Conservation (phyloP, 257 asterid genomes). For the Plantago major region DNA sequence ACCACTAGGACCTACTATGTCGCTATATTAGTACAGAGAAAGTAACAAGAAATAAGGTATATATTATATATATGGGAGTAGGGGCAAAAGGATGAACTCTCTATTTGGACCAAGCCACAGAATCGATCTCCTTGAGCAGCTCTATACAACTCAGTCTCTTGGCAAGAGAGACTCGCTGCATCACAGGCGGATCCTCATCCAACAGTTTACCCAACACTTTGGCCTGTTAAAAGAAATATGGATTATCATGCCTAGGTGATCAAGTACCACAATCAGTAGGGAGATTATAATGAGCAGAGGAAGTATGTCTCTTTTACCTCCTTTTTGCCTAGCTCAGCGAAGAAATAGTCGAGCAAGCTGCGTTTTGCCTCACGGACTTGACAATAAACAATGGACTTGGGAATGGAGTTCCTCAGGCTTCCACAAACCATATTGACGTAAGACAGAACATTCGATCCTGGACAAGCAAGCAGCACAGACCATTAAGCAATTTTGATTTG, state of each 20-base stretch:
- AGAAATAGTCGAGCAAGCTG: conserved; percentile 89
- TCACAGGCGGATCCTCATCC: conserved; percentile 96
- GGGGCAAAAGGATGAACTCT: conserved; percentile 12
- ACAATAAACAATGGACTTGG: conserved; percentile 91
- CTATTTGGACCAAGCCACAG: conserved; percentile 94
- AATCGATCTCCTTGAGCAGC: conserved; percentile 93
- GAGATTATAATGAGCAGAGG: no score
- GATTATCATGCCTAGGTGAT: conserved; percentile 1
- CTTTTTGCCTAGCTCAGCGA: conserved; percentile 74
- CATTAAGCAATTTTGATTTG: neutral
- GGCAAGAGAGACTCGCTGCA: conserved; percentile 72
- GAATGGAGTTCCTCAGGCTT: conserved; percentile 87
- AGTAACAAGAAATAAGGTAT: no score
- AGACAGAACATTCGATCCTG: conserved; percentile 89
- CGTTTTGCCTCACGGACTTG: conserved; percentile 99
- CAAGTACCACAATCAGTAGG: neutral
- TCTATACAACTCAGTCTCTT: conserved; percentile 89
- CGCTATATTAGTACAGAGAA: no score
- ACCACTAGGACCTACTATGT: neutral
- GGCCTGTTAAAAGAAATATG: conserved; percentile 37
- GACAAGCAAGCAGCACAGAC: conserved; percentile 6
- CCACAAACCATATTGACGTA: conserved; percentile 95
- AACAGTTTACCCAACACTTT: conserved; percentile 71
- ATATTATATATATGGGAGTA: no score
- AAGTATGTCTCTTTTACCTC: no score